Base-by-base conservation (phyloP, 2,329 filamentous ascomycete species). In the Pseudofabraea citricarpa region DNA sequence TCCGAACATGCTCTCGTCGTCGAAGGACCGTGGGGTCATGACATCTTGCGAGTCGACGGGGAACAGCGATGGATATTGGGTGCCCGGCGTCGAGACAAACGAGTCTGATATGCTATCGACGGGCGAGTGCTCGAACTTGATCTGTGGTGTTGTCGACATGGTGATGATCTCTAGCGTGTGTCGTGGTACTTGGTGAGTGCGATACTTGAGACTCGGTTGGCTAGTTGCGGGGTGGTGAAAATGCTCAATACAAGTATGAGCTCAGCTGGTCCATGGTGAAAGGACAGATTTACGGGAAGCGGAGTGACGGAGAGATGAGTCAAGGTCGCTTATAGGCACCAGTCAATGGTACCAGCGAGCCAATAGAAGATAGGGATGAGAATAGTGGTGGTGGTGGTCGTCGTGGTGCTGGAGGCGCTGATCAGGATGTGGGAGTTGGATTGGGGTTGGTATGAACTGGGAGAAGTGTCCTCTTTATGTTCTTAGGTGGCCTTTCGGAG, bases 61-160 rank as follows among this genome's bases (percentile, higher is more conserved):
- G 33, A 62, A 63, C 37, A 63, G 55, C 5, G 60, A 53, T 27
- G 58, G 49, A 24, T 60, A 64, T 21, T 46, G 38, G 21, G 52
- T 51, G 40, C 55, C 55, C n/a, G 60, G 56, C n/a, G 59, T 57
- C 24, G 59, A 62, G 38, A 55, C 47, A 36, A 62, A 62, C 40
- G 56, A 59, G 43, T 63, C 61, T 8, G 56, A 55, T 7, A 59
- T 45, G 41, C 55, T 59, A 16, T 59, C 56, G 10, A 45, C 48
- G 1, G 60, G 60, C 21, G 58, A 61, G 22, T 57, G 48, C 53
- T 62, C 59, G 47, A 56, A 61, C 46, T 62, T 62, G 42, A 62
- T 47, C 6, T 56, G 46, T 31, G 56, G 54, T 24, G 55, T 48
- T 18, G 47, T 48, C 49, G 44, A 43, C 41, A 50, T 54, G 20